A percentile compares a stretch with the other conserved stretches of the same genome.
Conservation (phyloP, 768 basidiomycete genomes). For the Holtermanniella nyarrowii region DNA sequence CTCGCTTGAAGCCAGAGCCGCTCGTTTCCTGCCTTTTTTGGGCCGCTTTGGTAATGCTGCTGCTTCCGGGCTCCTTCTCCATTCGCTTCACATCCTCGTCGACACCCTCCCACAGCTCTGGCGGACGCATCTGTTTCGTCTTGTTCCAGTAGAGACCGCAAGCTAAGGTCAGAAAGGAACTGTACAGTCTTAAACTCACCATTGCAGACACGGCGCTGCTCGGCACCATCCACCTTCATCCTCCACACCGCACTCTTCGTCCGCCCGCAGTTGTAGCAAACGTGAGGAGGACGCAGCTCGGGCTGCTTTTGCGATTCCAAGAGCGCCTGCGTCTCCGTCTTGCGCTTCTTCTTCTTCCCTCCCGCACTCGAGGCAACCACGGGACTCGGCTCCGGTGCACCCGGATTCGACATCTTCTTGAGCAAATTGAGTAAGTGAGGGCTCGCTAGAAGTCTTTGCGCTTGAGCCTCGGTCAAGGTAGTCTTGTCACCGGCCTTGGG, state of each 20-base stretch:
- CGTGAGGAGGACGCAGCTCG: constrained; percentile 4
- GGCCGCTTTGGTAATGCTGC: constrained; percentile 1
- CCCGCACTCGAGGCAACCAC: constrained; percentile 8
- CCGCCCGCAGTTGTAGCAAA: constrained; percentile 36
- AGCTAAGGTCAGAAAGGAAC: constrained; percentile 11
- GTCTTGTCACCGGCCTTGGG: too few species aligned
- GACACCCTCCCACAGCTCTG: constrained; percentile 31
- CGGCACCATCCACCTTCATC: constrained; percentile 30
- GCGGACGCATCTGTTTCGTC: constrained; percentile 31
- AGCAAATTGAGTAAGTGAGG: constrained; percentile 29
- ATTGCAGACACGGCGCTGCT: constrained; percentile 33
- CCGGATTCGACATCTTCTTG: constrained; percentile 19
- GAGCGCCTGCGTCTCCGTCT: constrained; percentile 9
- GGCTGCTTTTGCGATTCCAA: constrained; percentile 5
- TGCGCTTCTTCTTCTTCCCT: constrained; percentile 9
- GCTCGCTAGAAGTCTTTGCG: constrained; percentile 19
- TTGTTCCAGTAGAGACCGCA: constrained; percentile 40
- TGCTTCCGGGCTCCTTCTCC: constrained; percentile 8
- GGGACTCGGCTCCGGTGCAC: constrained; percentile 11
- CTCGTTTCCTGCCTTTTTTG: neutral
- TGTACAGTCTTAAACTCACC: constrained; percentile 17
- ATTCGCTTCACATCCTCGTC: constrained; percentile 20
- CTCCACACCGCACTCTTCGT: constrained; percentile 36
- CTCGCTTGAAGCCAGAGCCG: constrained; percentile 27
- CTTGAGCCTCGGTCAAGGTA: constrained; percentile 28